Evolutionary conservation across 2,329 filamentous ascomycete genomes (phyloP), one percentile per base, ranked within the genome.

Genomic region (Ascochyta fabae): DNA sequence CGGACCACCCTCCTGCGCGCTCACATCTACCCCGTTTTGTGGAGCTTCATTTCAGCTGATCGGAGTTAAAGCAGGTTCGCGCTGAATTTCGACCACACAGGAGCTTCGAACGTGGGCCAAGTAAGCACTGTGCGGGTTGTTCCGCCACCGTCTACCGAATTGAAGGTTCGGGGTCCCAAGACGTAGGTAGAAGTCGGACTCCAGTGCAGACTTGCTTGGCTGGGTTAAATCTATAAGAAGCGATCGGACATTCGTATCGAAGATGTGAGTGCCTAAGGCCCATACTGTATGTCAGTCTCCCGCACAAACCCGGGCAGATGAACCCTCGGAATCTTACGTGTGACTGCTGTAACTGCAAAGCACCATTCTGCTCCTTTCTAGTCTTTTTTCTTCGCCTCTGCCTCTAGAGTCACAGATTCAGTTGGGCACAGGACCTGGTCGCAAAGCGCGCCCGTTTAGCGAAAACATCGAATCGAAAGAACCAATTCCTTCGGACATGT

Each of bases 251-350:
- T 39, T 23, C 47, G 41, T 38, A 50, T 46, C 38, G 26, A 48
- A 55, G 36, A 33, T 29, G 15, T n/a, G 41, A 46, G 35, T 42
- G 47, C 33, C 29, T 42, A 4, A 33, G 53, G 35, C 53, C 47
- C 53, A 39, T 42, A 42, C 31, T 36, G 40, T 33, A 29, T 47
- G 47, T 51, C 43, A 43, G 51, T 56, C 53, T 51, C 53, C 53
- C 53, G 47, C 31, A 31, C 10, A 35, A 16, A 38, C 19, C 26
- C 22, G 26, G 46, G 31, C 42, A 35, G 42, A 39, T 39, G 29
- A 39, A 35, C 42, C 53, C 6, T 26, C 2, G 47, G 47, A 39
- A 13, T 42, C 42, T 56, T 33, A 51, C 53, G 38, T 26, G 36
- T 26, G 8, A 23, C 10, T 24, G 36, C 13, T 39, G 9, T 35